Evolutionary conservation across 2,329 filamentous ascomycete species (phyloP).

Genomic region (Colletotrichum somersetense): DNA sequence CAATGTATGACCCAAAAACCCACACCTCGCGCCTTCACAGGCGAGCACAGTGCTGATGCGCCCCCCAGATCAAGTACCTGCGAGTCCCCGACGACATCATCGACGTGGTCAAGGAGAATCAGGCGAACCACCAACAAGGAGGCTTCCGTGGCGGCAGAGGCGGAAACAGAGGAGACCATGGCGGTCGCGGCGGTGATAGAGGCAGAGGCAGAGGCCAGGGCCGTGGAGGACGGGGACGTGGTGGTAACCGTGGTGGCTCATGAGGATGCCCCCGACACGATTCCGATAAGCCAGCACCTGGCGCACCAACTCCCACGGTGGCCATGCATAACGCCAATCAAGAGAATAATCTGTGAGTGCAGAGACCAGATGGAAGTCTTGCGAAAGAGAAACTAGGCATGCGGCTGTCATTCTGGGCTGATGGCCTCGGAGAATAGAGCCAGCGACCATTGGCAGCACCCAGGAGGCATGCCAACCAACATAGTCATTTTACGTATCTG

Average conservation of each 20-base stretch:
- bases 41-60: conserved; percentile 42
- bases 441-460: neutral
- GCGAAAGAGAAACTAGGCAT: conserved; percentile 5
- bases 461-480: conserved; percentile 7
- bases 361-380: conserved; percentile 1
- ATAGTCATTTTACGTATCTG: conserved; percentile 29
- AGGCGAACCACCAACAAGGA: conserved; percentile 76
- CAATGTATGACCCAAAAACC: conserved; percentile 74
- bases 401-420: neutral
- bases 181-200: conserved; percentile 67
- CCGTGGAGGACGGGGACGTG: conserved; percentile 35
- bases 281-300: conserved; percentile 14
- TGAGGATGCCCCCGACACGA: conserved; percentile 15
- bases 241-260: conserved; percentile 37
- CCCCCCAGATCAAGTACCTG: conserved; percentile 95
- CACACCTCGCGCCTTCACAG: neutral
- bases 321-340: conserved; percentile 1
- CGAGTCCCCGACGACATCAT: conserved; percentile 97
- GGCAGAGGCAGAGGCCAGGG: conserved; percentile 63
- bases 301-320: neutral
- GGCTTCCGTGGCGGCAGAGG: conserved; percentile 75
- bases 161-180: conserved; percentile 70
- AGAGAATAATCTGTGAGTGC: neutral
- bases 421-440: neutral
- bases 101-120: conserved; percentile 92